Base-by-base conservation (phyloP, 2,329 filamentous ascomycete species). In the Catunica adiposa region DNA sequence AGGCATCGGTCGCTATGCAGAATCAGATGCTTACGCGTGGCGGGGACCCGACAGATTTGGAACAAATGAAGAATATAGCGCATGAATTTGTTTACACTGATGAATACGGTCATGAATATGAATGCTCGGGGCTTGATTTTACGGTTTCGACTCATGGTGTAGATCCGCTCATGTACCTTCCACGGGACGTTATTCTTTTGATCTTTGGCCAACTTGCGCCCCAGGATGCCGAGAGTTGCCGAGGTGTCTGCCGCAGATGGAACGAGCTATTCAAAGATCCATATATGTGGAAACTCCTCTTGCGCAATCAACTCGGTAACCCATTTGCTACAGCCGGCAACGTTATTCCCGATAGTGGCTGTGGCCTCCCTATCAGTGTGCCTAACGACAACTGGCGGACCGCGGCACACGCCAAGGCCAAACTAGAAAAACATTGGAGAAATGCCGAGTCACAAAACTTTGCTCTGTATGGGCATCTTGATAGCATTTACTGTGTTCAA, bases 401-500 rank as follows among this genome's bases (percentile, higher is more conserved):
- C 53, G 84, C 86, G 56, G 82, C 83, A 61, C 86, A 22, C 40
- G 40, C 89, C 7, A 83, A 80, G 17, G 29, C 31, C 29, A 22
- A 48, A 11, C 17, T 17, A 2, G 40, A 44, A 17, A n/a, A 17
- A 7, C 15, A n/a, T n/a, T 44, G 40, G 40, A n/a, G 20, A 22
- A 4, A 44, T 17, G 15, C 40, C 40, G 20, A 44, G 20, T 44
- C 40, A n/a, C 15, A 44, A 44, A 83, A 88, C 0, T 81, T 94
- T 56, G 97, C 96, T 67, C 76, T 98, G 22, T 88, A 92, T 63
- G 92, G 92, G 1, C 92, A 98, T 66, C 82, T 83, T 25, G 92
- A 98, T 67, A 96, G 89, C 61, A 94, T 98, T 57, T 98, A 98
- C 70, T 98, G 92, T 68, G 79, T 94, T 56, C 92, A 98, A 66